Conservation (phyloP, 108 stramenopile genomes). For the Cyclotella kingstonii region DNA sequence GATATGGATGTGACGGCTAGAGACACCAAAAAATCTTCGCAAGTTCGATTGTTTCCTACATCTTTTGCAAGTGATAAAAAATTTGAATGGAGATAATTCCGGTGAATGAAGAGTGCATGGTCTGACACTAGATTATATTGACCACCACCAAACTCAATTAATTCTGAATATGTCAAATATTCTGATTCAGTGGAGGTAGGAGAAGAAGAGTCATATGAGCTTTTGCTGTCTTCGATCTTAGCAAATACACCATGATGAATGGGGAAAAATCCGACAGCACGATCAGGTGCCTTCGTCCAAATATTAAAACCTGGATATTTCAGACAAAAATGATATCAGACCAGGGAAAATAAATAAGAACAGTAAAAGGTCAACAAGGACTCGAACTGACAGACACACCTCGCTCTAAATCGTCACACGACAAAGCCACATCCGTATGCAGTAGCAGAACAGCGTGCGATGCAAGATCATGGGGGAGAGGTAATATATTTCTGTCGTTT, state of each 20-base stretch:
- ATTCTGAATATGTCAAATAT: not conserved
- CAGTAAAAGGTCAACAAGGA: not conserved
- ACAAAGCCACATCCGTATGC: slow-evolving; percentile 4
- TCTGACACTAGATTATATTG: slow-evolving; percentile 2
- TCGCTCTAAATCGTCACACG: slow-evolving; percentile 8
- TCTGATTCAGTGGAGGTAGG: not conserved
- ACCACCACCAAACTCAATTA: not conserved
- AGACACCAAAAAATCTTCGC: not conserved
- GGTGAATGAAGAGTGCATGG: slow-evolving; percentile 4
- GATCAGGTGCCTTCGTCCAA: slow-evolving; percentile 4
- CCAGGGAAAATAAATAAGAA: not conserved
- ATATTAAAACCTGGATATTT: slow-evolving; percentile 1
- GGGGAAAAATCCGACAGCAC: slow-evolving; percentile 2
- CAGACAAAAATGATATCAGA: not conserved
- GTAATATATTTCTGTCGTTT: not conserved
- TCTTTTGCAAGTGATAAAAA: not conserved
- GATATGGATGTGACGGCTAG: not conserved
- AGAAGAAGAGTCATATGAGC: not conserved
- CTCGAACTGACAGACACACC: not conserved
- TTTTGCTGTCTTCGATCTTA: not conserved
- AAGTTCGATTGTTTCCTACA: not conserved
- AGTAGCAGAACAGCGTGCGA: slow-evolving; percentile 2
- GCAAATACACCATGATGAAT: not conserved
- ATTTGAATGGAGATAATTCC: slow-evolving; percentile 6
- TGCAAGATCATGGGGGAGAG: no score